Evolutionary conservation across 352 stramenopile genomes (phyloP), one percentile per base, ranked within the genome.

Genomic region (Pythium rhizo-oryzae): DNA sequence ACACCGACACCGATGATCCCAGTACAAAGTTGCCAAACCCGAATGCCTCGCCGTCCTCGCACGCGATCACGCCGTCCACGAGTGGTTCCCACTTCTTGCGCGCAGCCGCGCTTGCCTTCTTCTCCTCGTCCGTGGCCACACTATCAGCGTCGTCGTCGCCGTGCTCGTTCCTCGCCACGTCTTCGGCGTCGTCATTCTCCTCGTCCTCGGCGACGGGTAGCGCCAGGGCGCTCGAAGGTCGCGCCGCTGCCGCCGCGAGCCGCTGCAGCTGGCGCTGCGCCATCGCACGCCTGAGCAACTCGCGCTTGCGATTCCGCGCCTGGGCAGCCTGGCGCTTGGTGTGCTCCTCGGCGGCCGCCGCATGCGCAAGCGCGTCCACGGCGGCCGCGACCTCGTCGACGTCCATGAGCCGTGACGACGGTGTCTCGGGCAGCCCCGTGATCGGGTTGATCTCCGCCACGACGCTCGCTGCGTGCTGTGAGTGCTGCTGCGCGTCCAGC

Each of bases 381-480:
- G 57, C 18, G 7, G 6, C 39, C 8, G 37, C 57, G 25, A 63
- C 19, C 25, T 67, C 65, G 0, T 23, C 35, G 13, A 21, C 33
- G 24, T 71, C 70, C 23, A 91, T 57, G 3, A 84, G 44, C 23
- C 84, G 79, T 43, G 70, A 64, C 8, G 83, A 77, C 18, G 76
- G 68, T 21, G 62, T 35, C 63, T 91, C 81, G 0, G 71, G 46
- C 4, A 75, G 21, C 0, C 72, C 71, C 0, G 81, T 87, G 47
- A 82, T 57, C 4, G 81, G 81, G 50, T 89, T 90, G 2, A 62
- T 50, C 54, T 87, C 65, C 18, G 25, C 35, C 1, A 71, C 55
- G 1, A 30, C 47, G 63, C 46, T 59, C 47, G 53, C 8, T 13
- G 43, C 12, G 12, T 11, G 13, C 15, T 9, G 53, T 54, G 50